These are phyloP conservation scores for Verticillium nubilum DNA, from an alignment of 2,329 filamentous ascomycete species.

Conservation along the genomic window DNA sequence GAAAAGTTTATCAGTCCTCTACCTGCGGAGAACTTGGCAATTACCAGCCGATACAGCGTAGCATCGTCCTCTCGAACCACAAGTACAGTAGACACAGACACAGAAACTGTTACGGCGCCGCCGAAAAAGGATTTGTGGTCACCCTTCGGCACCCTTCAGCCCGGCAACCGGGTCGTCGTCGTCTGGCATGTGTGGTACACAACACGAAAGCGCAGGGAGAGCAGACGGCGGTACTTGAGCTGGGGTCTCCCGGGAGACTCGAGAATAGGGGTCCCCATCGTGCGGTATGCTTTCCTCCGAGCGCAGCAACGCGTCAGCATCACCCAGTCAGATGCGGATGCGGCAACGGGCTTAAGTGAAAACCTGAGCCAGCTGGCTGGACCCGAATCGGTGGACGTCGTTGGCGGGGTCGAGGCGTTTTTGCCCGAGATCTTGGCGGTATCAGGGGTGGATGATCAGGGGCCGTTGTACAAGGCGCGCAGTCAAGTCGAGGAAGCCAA, in stretches of 20 bases:
- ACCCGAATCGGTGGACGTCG: neutral
- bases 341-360: neutral
- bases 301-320: neutral
- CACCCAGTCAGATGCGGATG: neutral
- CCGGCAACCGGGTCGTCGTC: slow-evolving; percentile 1
- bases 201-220: neutral
- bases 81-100: too few relatives aligned
- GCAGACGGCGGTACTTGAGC: neutral
- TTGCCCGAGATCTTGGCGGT: neutral
- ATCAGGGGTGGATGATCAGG: neutral
- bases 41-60: neutral
- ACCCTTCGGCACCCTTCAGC: neutral
- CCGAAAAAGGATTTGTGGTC: neutral
- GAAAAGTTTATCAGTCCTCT: neutral
- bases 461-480: neutral
- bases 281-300: neutral
- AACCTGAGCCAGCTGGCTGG: neutral
- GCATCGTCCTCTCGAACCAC: neutral
- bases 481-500: neutral
- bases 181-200: slow-evolving; percentile 2
- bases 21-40: neutral
- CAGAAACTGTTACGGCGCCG: too few relatives aligned
- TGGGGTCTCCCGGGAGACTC: neutral
- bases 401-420: neutral
- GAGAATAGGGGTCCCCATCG: neutral